Evolutionary conservation across 129 eudicot species (phyloP).

Genomic region (carrot (Daucus carota)): DH1_v3.0 NC_030383.2:1665001-1665500

Average conservation of each 20-base stretch:
- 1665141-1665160: constrained; percentile 50
- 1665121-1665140: constrained; percentile 59
- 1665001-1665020: constrained; percentile 46
- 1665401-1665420: constrained; percentile 35
- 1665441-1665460: constrained; percentile 49
- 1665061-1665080: constrained; percentile 54
- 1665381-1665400: constrained; percentile 51
- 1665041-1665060: constrained; percentile 63
- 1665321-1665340: constrained; percentile 45
- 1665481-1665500: constrained; percentile 58
- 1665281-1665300: constrained; percentile 53
- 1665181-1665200: constrained; percentile 58
- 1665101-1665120: constrained; percentile 43
- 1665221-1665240: constrained; percentile 53
- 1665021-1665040: constrained; percentile 34
- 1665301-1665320: constrained; percentile 66
- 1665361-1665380: constrained; percentile 43
- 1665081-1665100: constrained; percentile 42
- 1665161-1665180: constrained; percentile 29
- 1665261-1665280: constrained; percentile 53
- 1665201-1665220: constrained; percentile 41
- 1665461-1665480: constrained; percentile 50
- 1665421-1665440: constrained; percentile 39
- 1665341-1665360: constrained; percentile 39
- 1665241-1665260: constrained; percentile 51